Conservation (phyloP, 73 alveolate genomes). For the Stentor coeruleus region DNA sequence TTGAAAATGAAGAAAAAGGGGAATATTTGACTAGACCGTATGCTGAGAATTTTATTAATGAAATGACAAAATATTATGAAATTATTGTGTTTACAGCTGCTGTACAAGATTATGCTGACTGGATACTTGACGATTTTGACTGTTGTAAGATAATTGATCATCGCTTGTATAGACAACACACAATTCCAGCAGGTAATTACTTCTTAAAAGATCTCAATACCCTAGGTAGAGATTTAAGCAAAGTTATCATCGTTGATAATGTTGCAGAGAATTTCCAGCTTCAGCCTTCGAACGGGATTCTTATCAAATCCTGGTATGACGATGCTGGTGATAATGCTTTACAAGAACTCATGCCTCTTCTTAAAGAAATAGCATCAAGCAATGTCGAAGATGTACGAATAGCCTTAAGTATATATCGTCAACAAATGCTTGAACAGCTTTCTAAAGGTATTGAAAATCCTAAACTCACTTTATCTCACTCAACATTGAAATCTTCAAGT, state of each 20-base stretch:
- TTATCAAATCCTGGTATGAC: conserved; percentile 58
- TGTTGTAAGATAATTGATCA: conserved; percentile 10
- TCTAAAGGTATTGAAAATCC: conserved; percentile 42
- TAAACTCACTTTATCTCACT: too few relatives aligned
- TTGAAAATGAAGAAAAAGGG: conserved; percentile 52
- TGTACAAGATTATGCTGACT: conserved; percentile 59
- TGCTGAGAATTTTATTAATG: conserved; percentile 36
- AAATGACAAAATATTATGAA: conserved; percentile 46
- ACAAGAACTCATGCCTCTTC: conserved; percentile 71
- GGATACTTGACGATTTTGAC: conserved; percentile 47
- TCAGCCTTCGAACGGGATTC: conserved; percentile 69
- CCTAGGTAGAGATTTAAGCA: conserved; percentile 58
- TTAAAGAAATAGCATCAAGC: conserved; percentile 68
- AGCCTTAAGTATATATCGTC: conserved; percentile 76
- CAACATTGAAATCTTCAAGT: too few relatives aligned
- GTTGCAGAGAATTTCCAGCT: conserved; percentile 61
- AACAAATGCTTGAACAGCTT: conserved; percentile 69
- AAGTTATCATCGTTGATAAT: conserved; percentile 62
- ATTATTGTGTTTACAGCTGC: conserved; percentile 60
- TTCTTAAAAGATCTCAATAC: conserved; percentile 50
- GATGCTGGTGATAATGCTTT: conserved; percentile 77
- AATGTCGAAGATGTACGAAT: conserved; percentile 78
- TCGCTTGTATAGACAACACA: conserved; percentile 51
- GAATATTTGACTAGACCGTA: conserved; percentile 37
- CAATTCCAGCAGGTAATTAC: conserved; percentile 23